Conservation (phyloP, 768 basidiomycete species). For the Suillus fuscotomentosus region DNA sequence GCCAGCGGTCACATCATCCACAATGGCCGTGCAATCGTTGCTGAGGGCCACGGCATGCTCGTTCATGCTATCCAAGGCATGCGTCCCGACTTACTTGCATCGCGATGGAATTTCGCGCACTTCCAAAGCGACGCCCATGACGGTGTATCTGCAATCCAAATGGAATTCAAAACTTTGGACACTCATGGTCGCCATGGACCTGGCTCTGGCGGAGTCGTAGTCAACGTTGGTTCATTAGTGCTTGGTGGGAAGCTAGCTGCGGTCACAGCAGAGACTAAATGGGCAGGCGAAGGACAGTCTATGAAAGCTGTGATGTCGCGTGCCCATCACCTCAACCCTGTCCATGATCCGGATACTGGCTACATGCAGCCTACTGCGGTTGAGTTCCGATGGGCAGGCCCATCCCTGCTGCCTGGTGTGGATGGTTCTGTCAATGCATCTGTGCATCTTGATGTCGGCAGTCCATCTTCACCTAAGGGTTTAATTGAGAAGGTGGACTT, state of each 20-base stretch:
- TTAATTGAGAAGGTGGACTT: slow-evolving; percentile 93
- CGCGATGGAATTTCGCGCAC: slow-evolving; percentile 92
- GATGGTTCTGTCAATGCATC: slow-evolving; percentile 57
- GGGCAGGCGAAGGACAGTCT: slow-evolving; percentile 56
- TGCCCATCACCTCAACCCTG: slow-evolving; percentile 58
- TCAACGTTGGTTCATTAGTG: slow-evolving; percentile 86
- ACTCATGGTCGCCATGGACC: slow-evolving; percentile 75
- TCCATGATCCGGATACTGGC: slow-evolving; percentile 75
- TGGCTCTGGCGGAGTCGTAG: slow-evolving; percentile 79
- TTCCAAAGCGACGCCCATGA: slow-evolving; percentile 78
- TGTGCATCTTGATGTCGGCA: slow-evolving; percentile 57
- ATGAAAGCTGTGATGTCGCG: slow-evolving; percentile 59
- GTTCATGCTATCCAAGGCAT: slow-evolving; percentile 98
- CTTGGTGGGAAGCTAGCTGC: slow-evolving; percentile 72
- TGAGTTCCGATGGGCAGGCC: slow-evolving; percentile 75
- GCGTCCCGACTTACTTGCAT: slow-evolving; percentile 91
- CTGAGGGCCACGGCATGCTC: slow-evolving; percentile 78
- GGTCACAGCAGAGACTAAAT: slow-evolving; percentile 79
- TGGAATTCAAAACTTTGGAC: slow-evolving; percentile 91
- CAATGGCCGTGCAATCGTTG: slow-evolving; percentile 56
- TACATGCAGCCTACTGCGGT: slow-evolving; percentile 74
- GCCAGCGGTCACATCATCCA: slow-evolving; percentile 67
- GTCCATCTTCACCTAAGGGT: slow-evolving; percentile 58
- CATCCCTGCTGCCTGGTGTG: slow-evolving; percentile 53
- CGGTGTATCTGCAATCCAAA: slow-evolving; percentile 84